Base-by-base conservation (phyloP, 2,329 filamentous ascomycete genomes). In the Rhinocladiella similis region DNA sequence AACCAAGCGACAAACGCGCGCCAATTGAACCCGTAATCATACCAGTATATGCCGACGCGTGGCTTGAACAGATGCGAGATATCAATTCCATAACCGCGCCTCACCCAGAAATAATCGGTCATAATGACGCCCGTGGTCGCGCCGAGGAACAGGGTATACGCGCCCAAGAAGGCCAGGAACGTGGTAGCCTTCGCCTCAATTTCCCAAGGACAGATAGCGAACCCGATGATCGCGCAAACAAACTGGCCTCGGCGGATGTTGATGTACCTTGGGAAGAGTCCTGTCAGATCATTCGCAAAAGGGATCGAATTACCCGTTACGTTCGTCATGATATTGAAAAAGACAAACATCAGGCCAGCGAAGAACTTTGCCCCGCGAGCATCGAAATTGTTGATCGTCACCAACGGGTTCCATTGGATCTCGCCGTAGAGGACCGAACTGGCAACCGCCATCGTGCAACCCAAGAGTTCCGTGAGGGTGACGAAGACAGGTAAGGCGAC, bases 1-100 rank as follows among this genome's bases (percentile, higher is more conserved):
- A 86, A 50, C 60, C 86, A 85, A 0, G 83, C 80, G 1, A 80
- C 69, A 1, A 82, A 70, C 14, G 83, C 84, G 13, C 83, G 77
- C 82, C 81, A 86, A 61, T 87, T 87, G 47, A 76, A 72, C 2
- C 82, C 81, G 36, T 63, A 66, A 27, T 36, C 27, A 20, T 59
- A 62, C 41, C 58, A 50, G 19, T 63, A 63, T n/a, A 54, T 54
- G 10, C 59, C 61, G 10, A 38, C 35, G 18, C 33, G 52, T 7
- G 56, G 58, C 41, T 63, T 50, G 53, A 60, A 63, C 1, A 63
- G 48, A 19, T 46, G 56, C 16, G 56, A 54, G 22, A 61, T 54
- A 42, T 61, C 51, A 48, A 53, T 39, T 7, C 47, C 47, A 9
- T 41, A 41, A 18, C 54, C 39, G 20, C 59, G 57, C 3, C 63